Percentiles rank a stretch among this genome's conserved stretches.
These are phyloP conservation scores for Dactylis glomerata DNA, from an alignment of 176 grass and related monocot species.

Conservation along the genomic window DNA sequence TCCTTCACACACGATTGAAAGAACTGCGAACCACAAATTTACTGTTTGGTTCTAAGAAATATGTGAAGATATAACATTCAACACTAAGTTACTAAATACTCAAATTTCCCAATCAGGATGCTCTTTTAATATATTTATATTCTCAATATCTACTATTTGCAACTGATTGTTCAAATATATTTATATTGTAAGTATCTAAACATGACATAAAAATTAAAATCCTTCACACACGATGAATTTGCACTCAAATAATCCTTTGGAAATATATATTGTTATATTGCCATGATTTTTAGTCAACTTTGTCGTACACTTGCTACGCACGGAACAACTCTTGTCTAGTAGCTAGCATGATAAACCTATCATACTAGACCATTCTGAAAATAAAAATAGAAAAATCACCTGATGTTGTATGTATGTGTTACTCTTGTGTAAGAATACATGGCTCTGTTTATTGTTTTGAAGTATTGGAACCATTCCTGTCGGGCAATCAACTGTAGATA, in stretches of 20 bases:
- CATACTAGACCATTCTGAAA: background rate
- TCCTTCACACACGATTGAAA: background rate
- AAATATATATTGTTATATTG: no score
- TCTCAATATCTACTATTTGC: no score
- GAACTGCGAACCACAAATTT: background rate
- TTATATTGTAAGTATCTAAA: no score
- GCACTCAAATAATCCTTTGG: background rate
- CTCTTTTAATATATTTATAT: background rate
- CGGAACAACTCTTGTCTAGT: background rate
- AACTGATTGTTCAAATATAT: no score
- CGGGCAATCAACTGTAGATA: background rate
- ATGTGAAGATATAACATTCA: background rate
- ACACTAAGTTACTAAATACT: background rate
- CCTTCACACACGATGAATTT: no score
- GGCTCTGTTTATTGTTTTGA: no score
- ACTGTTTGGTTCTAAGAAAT: background rate
- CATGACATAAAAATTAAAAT: no score
- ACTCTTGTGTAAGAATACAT: background rate
- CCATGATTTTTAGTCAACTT: background rate
- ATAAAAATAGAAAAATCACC: background rate
- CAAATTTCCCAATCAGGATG: background rate
- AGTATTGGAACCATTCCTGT: background rate
- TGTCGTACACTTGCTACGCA: background rate
- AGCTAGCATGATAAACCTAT: background rate
- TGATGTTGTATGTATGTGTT: background rate